Evolutionary conservation across 2,329 filamentous ascomycete species (phyloP).

Genomic region (Trichoderma afroharzianum): DNA sequence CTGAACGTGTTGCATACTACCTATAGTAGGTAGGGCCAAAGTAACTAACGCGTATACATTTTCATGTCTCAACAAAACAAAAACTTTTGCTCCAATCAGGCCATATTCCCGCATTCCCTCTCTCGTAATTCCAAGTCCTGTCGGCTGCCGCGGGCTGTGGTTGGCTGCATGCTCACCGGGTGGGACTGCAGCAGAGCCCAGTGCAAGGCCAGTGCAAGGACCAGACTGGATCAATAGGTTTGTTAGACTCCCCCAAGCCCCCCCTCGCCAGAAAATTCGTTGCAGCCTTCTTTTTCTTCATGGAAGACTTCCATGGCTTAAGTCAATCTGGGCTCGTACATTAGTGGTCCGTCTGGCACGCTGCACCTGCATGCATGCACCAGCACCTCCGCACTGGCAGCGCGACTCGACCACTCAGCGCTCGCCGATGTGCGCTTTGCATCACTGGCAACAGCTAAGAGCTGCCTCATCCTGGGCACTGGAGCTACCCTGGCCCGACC

Average conservation of each 20-base stretch:
- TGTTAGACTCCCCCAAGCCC: background rate
- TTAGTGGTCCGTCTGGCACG: conserved; percentile 14
- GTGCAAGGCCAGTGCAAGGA: background rate
- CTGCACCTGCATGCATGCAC: conserved; percentile 7
- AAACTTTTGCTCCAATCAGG: no score
- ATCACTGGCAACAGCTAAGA: background rate
- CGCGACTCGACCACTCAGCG: background rate
- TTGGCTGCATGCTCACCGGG: background rate
- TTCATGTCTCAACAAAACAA: background rate
- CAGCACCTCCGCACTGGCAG: conserved; percentile 5
- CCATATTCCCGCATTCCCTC: no score
- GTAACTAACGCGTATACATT: background rate
- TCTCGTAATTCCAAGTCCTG: background rate
- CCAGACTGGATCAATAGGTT: no score
- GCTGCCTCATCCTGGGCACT: background rate
- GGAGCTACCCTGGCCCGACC: conserved; percentile 5
- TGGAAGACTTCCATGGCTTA: conserved; percentile 16
- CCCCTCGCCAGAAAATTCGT: conserved; percentile 2
- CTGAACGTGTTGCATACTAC: background rate
- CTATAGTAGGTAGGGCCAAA: no score
- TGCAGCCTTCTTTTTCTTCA: conserved; percentile 20
- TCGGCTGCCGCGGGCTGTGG: background rate
- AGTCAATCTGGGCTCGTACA: conserved; percentile 13
- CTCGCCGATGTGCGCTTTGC: conserved; percentile 1
- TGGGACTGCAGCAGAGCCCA: background rate